A percentile compares a stretch with the other conserved stretches of the same genome.
Evolutionary conservation across 345 rosid species (phyloP).

Genomic region (Bretschneidera sinensis): DNA sequence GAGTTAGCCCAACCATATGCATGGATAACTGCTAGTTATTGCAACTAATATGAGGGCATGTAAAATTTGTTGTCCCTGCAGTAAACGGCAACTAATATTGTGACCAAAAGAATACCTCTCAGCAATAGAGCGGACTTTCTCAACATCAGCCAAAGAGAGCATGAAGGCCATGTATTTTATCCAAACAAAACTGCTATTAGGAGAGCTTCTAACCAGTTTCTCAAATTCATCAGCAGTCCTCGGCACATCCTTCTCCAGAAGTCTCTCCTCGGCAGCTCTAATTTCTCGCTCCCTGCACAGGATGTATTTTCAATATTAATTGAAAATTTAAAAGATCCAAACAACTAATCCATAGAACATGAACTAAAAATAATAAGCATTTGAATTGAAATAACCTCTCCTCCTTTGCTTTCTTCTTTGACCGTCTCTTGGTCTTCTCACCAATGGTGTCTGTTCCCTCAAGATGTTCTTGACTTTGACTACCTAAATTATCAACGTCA

Average conservation of each 20-base stretch:
- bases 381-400: constrained; percentile 47
- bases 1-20: too few relatives aligned
- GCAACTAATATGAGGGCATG: neutral
- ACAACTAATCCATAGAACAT: constrained; percentile 5
- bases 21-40: neutral
- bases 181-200: constrained; percentile 93
- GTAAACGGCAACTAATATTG: neutral
- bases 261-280: constrained; percentile 87
- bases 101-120: constrained; percentile 56
- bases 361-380: neutral
- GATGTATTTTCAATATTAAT: constrained; percentile 12
- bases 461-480: constrained; percentile 31
- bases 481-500: constrained; percentile 23
- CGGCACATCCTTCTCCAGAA: constrained; percentile 75
- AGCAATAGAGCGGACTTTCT: constrained; percentile 87
- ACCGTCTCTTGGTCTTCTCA: constrained; percentile 47
- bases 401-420: constrained; percentile 62
- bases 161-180: constrained; percentile 83
- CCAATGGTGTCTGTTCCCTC: constrained; percentile 23
- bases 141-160: constrained; percentile 72
- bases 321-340: neutral
- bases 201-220: constrained; percentile 85
- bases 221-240: constrained; percentile 86
- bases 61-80: neutral
- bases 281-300: constrained; percentile 71